Evolutionary conservation across 2,329 filamentous ascomycete genomes (phyloP), one percentile per base, ranked within the genome.

Genomic region (Truncatella angustata): DNA sequence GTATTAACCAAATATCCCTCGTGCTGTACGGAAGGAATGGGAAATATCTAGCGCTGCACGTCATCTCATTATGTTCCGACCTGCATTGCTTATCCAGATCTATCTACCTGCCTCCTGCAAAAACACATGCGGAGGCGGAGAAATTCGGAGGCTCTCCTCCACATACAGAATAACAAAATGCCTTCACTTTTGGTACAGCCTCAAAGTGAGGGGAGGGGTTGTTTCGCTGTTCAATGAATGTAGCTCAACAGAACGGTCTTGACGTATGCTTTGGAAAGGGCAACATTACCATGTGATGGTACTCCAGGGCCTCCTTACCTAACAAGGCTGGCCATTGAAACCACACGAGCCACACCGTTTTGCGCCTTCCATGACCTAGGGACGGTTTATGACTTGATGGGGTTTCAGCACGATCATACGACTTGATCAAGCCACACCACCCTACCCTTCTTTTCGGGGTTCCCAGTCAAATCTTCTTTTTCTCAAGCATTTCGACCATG

Each of bases 51-150:
- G 7, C 36, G 3, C 36, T 44, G 40, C 40, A 44, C 23, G 40
- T 26, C 40, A 44, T 44, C 40, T 44, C 40, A 44, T n/a, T 20
- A 44, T 44, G 11, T 10, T n/a, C 40, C 40, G 40, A 44, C 9
- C n/a, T 44, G 12, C 24, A 21, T 26, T 14, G 14, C 7, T 32
- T 32, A 32, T 32, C 28, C 28, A 32, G 14, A n/a, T n/a, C n/a
- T 14, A 21, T 26, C 10, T n/a, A 39, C 18, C 30, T 20, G 36
- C 18, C 3, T 39, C 36, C 36, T 39, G 9, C 36, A 39, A n/a
- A 7, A n/a, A 39, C 18, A 20, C 9, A 16, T 39, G 36, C 36
- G 36, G 36, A 39, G 36, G n/a, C 36, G 36, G 36, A 16, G n/a
- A 39, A 39, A 39, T 39, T 9, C 36, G 36, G 36, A 39, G 36